These are phyloP conservation scores for Peronospora tabacina DNA, from an alignment of 352 stramenopile species.

Conservation along the genomic window DNA sequence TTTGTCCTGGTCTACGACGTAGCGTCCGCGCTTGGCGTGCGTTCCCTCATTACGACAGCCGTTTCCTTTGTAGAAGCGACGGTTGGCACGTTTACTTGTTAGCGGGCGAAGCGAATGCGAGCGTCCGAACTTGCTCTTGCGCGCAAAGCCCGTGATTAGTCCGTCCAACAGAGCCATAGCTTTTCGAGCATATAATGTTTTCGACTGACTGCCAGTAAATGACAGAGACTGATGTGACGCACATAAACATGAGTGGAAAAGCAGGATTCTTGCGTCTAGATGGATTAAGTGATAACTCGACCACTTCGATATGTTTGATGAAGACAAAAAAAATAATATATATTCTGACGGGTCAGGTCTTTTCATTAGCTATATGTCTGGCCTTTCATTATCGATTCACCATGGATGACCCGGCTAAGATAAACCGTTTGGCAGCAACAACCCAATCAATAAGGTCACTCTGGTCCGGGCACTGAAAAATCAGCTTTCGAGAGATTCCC, in stretches of 20 bases:
- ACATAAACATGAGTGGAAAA: not conserved
- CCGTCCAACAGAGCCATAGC: conserved; percentile 73
- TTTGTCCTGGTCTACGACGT: conserved; percentile 88
- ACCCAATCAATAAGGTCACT: conserved; percentile 78
- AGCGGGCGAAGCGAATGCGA: conserved; percentile 83
- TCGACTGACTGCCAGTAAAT: conserved; percentile 24
- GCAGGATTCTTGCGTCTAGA: too few species aligned
- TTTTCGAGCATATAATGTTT: not conserved
- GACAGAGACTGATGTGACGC: not conserved
- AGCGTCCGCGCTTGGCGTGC: conserved; percentile 88
- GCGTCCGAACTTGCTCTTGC: conserved; percentile 79
- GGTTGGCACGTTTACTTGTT: conserved; percentile 90
- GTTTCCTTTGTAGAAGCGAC: conserved; percentile 95
- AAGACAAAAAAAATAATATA: not conserved
- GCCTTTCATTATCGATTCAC: conserved; percentile 23
- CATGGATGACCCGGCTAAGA: conserved; percentile 42
- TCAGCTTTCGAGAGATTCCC: conserved; percentile 56
- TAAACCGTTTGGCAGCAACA: conserved; percentile 63
- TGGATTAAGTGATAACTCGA: not conserved
- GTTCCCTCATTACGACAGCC: conserved; percentile 89
- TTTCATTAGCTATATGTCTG: conserved; percentile 13
- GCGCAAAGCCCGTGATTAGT: conserved; percentile 59
- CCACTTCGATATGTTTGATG: not conserved
- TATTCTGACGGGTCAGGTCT: not conserved
- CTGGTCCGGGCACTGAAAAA: conserved; percentile 75